Percentiles rank a stretch among this genome's conserved stretches.
These are phyloP conservation scores for Eudorina sp. DNA, from an alignment of 139 green algal genomes.

Conservation along the genomic window DNA sequence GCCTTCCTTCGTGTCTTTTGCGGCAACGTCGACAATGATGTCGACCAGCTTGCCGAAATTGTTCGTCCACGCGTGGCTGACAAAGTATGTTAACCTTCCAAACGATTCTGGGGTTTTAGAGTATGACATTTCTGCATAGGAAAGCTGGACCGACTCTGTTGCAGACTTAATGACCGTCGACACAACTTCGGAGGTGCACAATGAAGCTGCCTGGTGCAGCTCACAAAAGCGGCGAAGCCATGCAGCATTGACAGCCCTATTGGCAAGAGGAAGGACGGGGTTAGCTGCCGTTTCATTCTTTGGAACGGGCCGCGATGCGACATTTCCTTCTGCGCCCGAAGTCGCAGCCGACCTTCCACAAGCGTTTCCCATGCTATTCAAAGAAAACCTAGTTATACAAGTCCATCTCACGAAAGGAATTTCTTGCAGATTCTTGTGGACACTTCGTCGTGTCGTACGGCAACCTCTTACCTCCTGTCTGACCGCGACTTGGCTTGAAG, in stretches of 20 bases:
- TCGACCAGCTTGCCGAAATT: background rate
- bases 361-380: too few relatives aligned
- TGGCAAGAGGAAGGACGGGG: background rate
- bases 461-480: too few relatives aligned
- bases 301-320: background rate
- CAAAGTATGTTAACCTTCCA: background rate
- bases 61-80: background rate
- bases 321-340: background rate
- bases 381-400: too few relatives aligned
- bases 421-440: too few relatives aligned
- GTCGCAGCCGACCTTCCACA: too few relatives aligned
- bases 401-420: too few relatives aligned
- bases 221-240: background rate
- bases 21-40: background rate
- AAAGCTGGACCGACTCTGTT: background rate
- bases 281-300: background rate
- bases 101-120: background rate
- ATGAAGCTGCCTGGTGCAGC: background rate
- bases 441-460: too few relatives aligned
- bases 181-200: background rate
- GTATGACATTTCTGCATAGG: background rate
- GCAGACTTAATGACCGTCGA: background rate
- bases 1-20: background rate
- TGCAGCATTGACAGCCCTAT: background rate
- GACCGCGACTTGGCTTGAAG: too few relatives aligned